Percentiles rank a stretch among this genome's conserved stretches.
phyloP scores from a whole-genome alignment of 139 green algal species.

The Volvox africanus region DNA sequence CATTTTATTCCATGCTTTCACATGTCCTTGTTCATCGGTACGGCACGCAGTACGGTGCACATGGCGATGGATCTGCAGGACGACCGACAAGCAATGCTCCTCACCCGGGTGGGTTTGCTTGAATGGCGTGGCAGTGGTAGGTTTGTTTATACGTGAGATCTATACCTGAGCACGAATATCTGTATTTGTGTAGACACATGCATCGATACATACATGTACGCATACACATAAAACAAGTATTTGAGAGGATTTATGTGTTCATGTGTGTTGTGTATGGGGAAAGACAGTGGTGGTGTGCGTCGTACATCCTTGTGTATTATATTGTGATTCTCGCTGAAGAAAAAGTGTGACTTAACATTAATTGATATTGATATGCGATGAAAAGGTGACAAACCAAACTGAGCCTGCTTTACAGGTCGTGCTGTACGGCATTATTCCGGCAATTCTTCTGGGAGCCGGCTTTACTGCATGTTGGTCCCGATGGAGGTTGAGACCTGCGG shows the following conservation, averaged over 20 bases:
- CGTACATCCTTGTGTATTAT: no score
- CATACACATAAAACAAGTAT: no score
- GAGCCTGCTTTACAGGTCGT: slow-evolving; percentile 28
- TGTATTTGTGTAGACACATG: neutral
- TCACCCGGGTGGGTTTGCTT: neutral
- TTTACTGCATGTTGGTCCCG: neutral
- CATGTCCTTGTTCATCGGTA: no score
- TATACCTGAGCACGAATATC: neutral
- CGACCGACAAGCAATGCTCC: neutral
- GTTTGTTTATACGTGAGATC: neutral
- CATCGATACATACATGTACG: neutral
- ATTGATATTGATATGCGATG: no score
- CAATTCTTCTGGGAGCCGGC: neutral
- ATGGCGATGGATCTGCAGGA: neutral
- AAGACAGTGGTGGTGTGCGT: no score
- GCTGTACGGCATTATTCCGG: slow-evolving; percentile 51
- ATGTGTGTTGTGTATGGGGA: no score
- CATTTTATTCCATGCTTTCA: no score
- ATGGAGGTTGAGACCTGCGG: neutral
- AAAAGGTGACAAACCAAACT: neutral
- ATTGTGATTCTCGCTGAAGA: no score
- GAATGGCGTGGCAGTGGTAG: neutral
- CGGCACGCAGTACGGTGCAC: neutral
- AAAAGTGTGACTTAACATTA: no score
- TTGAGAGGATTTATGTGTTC: neutral